Evolutionary conservation across 768 basidiomycete species (phyloP).

Genomic region (Hygrocybe punicea): DNA sequence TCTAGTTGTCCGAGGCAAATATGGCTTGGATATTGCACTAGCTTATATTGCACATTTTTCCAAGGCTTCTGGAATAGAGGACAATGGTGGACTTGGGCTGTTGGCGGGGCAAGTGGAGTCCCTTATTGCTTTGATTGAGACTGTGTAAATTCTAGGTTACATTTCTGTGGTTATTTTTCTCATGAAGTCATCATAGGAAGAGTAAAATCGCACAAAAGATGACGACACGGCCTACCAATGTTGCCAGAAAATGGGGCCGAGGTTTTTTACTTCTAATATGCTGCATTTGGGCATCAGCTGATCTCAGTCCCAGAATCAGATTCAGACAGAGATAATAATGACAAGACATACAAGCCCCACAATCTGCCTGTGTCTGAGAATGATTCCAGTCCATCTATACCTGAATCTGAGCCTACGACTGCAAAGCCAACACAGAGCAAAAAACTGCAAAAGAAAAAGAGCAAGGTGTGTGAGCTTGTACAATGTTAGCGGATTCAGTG

Average conservation of each 20-base stretch:
- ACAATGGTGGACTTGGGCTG: neutral
- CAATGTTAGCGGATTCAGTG: neutral
- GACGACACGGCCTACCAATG: neutral
- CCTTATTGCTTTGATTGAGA: neutral
- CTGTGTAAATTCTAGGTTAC: neutral
- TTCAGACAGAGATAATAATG: neutral
- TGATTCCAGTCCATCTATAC: neutral
- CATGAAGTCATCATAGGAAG: neutral
- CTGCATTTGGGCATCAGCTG: neutral
- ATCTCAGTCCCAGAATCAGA: neutral
- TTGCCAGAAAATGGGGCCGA: neutral
- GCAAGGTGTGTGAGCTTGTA: neutral
- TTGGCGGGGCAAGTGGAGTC: neutral
- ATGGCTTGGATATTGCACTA: neutral
- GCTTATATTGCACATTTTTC: conserved; percentile 1
- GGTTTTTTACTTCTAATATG: neutral
- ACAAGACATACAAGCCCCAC: neutral
- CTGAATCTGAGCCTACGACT: neutral
- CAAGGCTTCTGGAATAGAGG: neutral
- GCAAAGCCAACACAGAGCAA: neutral
- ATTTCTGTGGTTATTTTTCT: neutral
- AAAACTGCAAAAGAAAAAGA: neutral
- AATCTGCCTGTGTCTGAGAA: neutral
- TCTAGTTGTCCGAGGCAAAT: neutral
- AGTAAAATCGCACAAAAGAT: neutral